phyloP scores from a whole-genome alignment of 176 grass and related monocot genomes.

The Hordeum marinum region DNA sequence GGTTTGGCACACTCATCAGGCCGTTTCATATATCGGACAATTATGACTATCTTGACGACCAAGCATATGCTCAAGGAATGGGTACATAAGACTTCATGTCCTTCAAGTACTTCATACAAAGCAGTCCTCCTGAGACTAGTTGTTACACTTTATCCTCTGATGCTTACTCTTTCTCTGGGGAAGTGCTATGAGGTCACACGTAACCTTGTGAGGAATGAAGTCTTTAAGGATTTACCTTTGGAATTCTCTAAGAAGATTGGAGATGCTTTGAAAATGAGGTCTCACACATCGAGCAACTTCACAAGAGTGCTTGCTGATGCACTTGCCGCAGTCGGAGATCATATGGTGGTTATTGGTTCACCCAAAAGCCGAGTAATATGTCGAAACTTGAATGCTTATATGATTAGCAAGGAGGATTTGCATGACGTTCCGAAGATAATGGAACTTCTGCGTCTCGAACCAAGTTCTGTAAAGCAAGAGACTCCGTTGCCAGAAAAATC shows the following conservation, averaged over 20 bases:
- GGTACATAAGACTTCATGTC: conserved; percentile 7
- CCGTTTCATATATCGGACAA: background rate
- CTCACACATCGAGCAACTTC: background rate
- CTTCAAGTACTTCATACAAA: background rate
- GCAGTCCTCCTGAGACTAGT: conserved; percentile 46
- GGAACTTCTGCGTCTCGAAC: background rate
- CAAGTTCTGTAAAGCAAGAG: background rate
- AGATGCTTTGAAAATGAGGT: background rate
- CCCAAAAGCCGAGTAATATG: background rate
- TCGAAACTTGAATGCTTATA: conserved; percentile 26
- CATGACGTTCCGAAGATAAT: conserved; percentile 23
- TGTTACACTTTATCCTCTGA: conserved; percentile 32
- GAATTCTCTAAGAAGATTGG: conserved; percentile 37
- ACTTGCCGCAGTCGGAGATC: conserved; percentile 37
- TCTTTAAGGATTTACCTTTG: conserved; percentile 31
- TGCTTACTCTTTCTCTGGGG: background rate
- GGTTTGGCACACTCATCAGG: background rate
- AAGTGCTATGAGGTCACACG: conserved; percentile 5
- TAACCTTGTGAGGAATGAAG: background rate
- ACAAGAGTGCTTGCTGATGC: conserved; percentile 42
- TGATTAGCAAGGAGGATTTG: conserved; percentile 27
- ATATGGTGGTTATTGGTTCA: conserved; percentile 40
- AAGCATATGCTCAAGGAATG: conserved; percentile 14
- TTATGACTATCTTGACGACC: conserved; percentile 3
- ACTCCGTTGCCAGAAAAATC: background rate